A percentile compares a stretch with the other conserved stretches of the same genome.
These are phyloP conservation scores for Hamamelis virginiana DNA, from an alignment of 164 flowering plant genomes.

Conservation along the genomic window DNA sequence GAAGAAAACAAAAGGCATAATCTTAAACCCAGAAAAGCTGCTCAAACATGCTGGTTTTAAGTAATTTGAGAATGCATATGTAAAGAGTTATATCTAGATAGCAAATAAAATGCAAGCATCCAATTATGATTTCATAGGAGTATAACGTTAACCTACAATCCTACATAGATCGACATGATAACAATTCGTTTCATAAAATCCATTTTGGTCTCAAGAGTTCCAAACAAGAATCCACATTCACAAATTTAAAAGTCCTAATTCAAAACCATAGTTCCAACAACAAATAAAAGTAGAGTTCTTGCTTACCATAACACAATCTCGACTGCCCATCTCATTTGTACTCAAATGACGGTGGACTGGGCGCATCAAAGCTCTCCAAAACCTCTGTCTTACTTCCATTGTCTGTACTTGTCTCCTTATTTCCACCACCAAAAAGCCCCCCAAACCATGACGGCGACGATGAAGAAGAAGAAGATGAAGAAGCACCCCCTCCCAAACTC, in stretches of 20 bases:
- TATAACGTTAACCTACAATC: too few species aligned
- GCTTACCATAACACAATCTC: background rate
- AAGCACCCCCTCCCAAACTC: background rate
- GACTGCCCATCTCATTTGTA: background rate
- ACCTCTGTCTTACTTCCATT: background rate
- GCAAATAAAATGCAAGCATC: too few species aligned
- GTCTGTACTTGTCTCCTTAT: conserved; percentile 23
- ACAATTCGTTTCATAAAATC: too few species aligned
- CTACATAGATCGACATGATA: too few species aligned
- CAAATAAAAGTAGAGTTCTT: background rate
- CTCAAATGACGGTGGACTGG: background rate
- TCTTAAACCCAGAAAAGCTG: background rate
- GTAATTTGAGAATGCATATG: too few species aligned
- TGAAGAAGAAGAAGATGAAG: conserved; percentile 25
- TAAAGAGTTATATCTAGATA: too few species aligned
- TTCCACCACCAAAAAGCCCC: conserved; percentile 38
- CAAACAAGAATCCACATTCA: too few species aligned
- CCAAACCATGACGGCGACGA: conserved; percentile 50
- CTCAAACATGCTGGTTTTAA: too few species aligned
- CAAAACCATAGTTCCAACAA: too few species aligned
- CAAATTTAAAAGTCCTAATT: too few species aligned
- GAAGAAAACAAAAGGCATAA: background rate
- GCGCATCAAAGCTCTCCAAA: background rate
- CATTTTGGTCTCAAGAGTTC: too few species aligned
- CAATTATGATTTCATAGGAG: too few species aligned